Conservation (phyloP, 345 rosid species). For the Populus euphratica region DNA sequence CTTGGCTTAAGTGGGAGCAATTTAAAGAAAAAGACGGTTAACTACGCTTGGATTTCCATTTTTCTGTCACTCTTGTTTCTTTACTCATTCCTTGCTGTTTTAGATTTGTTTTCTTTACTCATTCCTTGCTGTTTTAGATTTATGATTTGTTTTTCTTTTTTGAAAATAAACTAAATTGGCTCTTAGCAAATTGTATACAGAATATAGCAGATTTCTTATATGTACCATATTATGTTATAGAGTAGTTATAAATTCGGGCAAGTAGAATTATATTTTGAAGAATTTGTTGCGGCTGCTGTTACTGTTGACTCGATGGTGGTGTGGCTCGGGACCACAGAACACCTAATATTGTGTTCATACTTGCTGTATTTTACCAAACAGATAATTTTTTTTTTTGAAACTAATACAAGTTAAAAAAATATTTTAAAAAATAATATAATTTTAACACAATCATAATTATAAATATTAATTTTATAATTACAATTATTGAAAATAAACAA, state of each 20-base stretch:
- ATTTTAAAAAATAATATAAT: too few relatives aligned
- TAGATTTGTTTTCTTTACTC: not conserved
- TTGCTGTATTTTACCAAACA: too few relatives aligned
- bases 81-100: not conserved
- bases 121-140: not conserved
- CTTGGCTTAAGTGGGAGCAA: not conserved
- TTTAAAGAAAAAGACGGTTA: not conserved
- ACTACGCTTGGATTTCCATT: not conserved
- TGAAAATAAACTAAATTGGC: not conserved
- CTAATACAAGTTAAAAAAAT: too few relatives aligned
- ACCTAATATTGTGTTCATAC: not conserved
- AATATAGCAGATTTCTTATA: not conserved
- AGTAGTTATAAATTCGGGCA: not conserved
- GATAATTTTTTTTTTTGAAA: too few relatives aligned
- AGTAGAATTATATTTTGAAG: not conserved
- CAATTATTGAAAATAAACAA: too few relatives aligned
- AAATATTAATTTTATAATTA: too few relatives aligned
- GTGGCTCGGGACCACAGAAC: constrained; percentile 8
- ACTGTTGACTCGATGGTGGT: not conserved
- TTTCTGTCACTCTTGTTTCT: not conserved
- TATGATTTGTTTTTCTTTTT: not conserved
- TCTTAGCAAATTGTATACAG: constrained; percentile 20
- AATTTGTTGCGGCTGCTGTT: not conserved
- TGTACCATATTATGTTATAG: not conserved
- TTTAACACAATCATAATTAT: too few relatives aligned